Percentiles rank a stretch among this genome's conserved stretches.
Evolutionary conservation across 495 filamentous ascomycete genomes (phyloP).

Genomic region (Ramalina intermedia): DNA sequence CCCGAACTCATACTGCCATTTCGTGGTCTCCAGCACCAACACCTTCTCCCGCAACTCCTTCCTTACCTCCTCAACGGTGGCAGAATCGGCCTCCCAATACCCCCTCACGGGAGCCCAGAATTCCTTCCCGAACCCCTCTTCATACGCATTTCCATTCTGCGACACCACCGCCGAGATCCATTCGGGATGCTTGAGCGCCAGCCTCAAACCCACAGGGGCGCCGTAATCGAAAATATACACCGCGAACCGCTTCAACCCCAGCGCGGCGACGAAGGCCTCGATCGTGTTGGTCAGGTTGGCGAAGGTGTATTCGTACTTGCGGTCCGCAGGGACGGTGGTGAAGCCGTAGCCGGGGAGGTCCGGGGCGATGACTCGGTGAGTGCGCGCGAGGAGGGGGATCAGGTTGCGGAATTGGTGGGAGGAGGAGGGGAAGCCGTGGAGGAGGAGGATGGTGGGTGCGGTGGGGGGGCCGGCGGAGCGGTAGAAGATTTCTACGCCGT

Average conservation of each 20-base stretch:
- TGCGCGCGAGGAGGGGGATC: constrained; percentile 39
- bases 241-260: constrained; percentile 32
- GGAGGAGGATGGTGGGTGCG: constrained; percentile 39
- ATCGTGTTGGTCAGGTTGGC: constrained; percentile 33
- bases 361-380: constrained; percentile 42
- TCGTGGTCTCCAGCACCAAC: constrained; percentile 32
- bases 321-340: constrained; percentile 30
- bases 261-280: constrained; percentile 29
- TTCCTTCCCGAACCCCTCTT: constrained; percentile 35
- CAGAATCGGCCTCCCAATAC: constrained; percentile 30
- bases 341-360: constrained; percentile 51
- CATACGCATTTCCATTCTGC: constrained; percentile 54
- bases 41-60: constrained; percentile 23
- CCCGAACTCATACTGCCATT: constrained; percentile 42
- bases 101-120: constrained; percentile 39
- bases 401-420: constrained; percentile 48
- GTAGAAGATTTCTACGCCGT: constrained; percentile 43
- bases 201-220: constrained; percentile 38
- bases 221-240: constrained; percentile 58
- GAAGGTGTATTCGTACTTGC: constrained; percentile 38
- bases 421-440: constrained; percentile 50
- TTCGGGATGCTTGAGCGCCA: constrained; percentile 35
- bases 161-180: constrained; percentile 38
- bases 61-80: constrained; percentile 16
- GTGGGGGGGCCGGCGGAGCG: constrained; percentile 27